A percentile compares a stretch with the other conserved stretches of the same genome.
These are phyloP conservation scores for Beauveria asiatica DNA, from an alignment of 2,329 filamentous ascomycete species.

Conservation along the genomic window DNA sequence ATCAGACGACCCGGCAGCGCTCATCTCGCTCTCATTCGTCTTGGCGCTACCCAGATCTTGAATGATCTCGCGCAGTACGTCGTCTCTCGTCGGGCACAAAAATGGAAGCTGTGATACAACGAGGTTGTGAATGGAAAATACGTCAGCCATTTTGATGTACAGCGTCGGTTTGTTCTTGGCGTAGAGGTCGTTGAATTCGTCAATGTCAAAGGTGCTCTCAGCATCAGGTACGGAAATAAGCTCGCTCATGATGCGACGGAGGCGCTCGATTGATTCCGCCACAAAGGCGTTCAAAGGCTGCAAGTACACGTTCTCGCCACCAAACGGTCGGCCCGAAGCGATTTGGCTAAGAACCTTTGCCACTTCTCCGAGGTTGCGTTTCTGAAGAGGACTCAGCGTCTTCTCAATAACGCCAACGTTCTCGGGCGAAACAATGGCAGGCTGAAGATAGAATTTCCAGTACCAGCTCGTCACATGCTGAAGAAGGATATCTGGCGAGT, in stretches of 20 bases:
- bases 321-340: slow-evolving; percentile 80
- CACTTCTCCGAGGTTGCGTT: slow-evolving; percentile 83
- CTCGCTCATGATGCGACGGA: slow-evolving; percentile 65
- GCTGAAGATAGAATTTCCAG: slow-evolving; percentile 89
- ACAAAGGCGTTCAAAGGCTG: slow-evolving; percentile 92
- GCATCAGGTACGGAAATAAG: slow-evolving; percentile 79
- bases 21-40: slow-evolving; percentile 90
- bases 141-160: slow-evolving; percentile 98
- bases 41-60: slow-evolving; percentile 93
- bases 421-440: slow-evolving; percentile 81
- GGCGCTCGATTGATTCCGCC: slow-evolving; percentile 70
- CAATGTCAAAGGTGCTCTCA: slow-evolving; percentile 91
- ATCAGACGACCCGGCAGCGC: slow-evolving; percentile 75
- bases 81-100: slow-evolving; percentile 74
- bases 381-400: slow-evolving; percentile 80
- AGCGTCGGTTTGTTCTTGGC: slow-evolving; percentile 92
- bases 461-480: slow-evolving; percentile 85
- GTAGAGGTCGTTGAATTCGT: slow-evolving; percentile 97
- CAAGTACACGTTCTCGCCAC: slow-evolving; percentile 88
- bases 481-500: slow-evolving; percentile 67
- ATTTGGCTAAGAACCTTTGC: slow-evolving; percentile 87
- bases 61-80: slow-evolving; percentile 82
- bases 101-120: slow-evolving; percentile 68
- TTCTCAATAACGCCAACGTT: slow-evolving; percentile 89
- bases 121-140: slow-evolving; percentile 90